phyloP scores from a whole-genome alignment of 2,329 filamentous ascomycete genomes.

The Cladosporium sp. region DNA sequence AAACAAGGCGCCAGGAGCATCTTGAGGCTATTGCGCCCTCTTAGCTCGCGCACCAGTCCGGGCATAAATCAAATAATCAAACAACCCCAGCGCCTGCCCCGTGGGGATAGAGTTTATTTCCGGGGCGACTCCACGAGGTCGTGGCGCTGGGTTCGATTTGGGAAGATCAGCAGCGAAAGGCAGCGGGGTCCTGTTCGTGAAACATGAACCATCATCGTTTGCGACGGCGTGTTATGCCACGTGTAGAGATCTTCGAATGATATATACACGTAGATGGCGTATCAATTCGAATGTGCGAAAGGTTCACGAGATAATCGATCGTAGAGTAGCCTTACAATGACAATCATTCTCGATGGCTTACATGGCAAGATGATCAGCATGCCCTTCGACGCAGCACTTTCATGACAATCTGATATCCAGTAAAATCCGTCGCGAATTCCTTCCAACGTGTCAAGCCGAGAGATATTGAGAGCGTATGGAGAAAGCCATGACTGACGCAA shows the following conservation, averaged over 20 bases:
- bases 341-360: no score
- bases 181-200: not conserved
- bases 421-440: no score
- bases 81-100: not conserved
- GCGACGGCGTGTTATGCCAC: not conserved
- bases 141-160: not conserved
- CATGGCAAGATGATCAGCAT: no score
- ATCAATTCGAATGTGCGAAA: no score
- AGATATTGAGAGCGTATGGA: no score
- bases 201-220: not conserved
- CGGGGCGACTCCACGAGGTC: not conserved
- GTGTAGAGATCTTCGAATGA: not conserved
- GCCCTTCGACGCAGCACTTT: no score
- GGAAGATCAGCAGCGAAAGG: constrained; percentile 1
- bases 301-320: no score
- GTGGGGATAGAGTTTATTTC: not conserved
- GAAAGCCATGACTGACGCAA: no score
- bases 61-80: not conserved
- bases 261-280: not conserved
- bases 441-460: no score
- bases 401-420: no score
- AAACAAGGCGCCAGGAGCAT: not conserved
- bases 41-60: not conserved
- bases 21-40: not conserved
- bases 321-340: no score